Conservation (phyloP, 2,329 filamentous ascomycete genomes). For the Akanthomyces lecanii region DNA sequence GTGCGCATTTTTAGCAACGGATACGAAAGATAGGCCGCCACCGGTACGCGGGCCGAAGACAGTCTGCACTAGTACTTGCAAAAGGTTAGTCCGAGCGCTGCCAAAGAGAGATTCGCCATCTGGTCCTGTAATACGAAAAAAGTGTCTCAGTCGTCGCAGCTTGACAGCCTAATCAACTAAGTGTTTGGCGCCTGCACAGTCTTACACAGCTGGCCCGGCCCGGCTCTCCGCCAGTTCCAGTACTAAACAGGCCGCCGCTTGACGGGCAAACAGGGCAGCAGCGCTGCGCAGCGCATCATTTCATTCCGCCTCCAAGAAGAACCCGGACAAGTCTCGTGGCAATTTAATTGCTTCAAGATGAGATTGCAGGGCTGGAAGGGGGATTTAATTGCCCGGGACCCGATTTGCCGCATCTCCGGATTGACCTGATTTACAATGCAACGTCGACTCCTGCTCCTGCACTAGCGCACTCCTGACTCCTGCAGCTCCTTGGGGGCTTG, state of each 20-base stretch:
- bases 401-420: constrained; percentile 16
- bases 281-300: background rate
- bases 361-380: constrained; percentile 9
- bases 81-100: background rate
- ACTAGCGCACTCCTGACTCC: background rate
- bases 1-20: too few species aligned
- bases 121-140: background rate
- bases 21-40: background rate
- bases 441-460: background rate
- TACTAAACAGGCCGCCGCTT: too few species aligned
- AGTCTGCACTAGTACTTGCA: background rate
- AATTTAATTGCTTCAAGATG: constrained; percentile 1
- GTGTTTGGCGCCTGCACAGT: background rate
- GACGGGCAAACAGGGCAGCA: background rate
- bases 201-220: background rate
- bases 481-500: background rate
- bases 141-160: background rate
- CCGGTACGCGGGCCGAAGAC: background rate
- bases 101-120: background rate
- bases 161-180: too few species aligned
- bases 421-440: constrained; percentile 8
- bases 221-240: background rate
- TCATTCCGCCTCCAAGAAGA: background rate
- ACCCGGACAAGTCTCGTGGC: background rate
- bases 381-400: constrained; percentile 3